Conservation (phyloP, 495 filamentous ascomycete species). For the Amphirosellinia nigrospora region DNA sequence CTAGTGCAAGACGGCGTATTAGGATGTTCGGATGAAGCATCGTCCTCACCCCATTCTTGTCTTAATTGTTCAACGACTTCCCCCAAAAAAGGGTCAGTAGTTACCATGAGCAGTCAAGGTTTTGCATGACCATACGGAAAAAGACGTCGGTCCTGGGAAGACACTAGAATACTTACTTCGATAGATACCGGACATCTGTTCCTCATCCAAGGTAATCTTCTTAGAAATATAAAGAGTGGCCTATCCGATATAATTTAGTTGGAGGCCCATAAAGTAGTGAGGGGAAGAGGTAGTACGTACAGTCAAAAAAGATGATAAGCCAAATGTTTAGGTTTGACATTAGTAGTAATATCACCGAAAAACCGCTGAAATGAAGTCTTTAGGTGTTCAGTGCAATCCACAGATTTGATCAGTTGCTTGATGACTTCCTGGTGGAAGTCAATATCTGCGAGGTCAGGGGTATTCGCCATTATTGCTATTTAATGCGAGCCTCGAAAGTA, state of each 20-base stretch:
- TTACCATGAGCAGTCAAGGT: not conserved
- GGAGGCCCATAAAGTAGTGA: too few relatives aligned
- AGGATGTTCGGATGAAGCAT: not conserved
- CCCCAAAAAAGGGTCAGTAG: not conserved
- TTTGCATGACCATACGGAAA: not conserved
- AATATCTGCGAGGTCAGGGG: not conserved
- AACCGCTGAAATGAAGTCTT: not conserved
- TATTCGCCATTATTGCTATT: not conserved
- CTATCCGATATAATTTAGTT: not conserved
- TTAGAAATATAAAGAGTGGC: constrained; percentile 7
- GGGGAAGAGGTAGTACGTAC: not conserved
- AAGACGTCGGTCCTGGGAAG: not conserved
- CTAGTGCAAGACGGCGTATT: not conserved
- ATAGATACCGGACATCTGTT: constrained; percentile 6
- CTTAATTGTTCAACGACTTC: not conserved
- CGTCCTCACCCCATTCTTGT: not conserved
- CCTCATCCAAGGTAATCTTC: not conserved
- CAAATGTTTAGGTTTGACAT: constrained; percentile 6
- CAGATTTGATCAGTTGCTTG: not conserved
- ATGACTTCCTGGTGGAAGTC: constrained; percentile 6
- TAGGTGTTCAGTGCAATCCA: not conserved
- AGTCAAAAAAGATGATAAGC: constrained; percentile 15
- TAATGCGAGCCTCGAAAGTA: not conserved
- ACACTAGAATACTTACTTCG: constrained; percentile 1
- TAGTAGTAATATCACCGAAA: not conserved